Base-by-base conservation (phyloP, 257 asterid species). In the Nicotiana tabacum region DNA sequence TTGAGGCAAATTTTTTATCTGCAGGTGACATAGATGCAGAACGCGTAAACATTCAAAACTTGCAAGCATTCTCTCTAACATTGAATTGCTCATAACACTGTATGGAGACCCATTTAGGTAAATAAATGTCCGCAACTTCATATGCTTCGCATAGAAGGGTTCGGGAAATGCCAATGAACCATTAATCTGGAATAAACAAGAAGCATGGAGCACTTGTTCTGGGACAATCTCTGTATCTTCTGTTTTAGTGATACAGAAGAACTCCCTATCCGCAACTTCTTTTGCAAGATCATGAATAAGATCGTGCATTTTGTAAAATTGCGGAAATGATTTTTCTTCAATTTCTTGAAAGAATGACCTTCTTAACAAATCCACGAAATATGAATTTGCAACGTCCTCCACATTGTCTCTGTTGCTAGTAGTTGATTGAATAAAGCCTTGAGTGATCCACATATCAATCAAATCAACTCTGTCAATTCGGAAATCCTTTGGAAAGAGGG, bases 361-460 rank as follows among this genome's bases (percentile, higher is more conserved):
- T 48, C 12, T n/a, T 21, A 39, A 43, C 58, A 70, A 70, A 70
- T 70, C 55, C 56, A 35, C 1, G 4, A 70, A 70, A 48, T 37
- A 70, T 21, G 46, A 57, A 53, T 37, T 56, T 29, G 66, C 82
- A 32, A n/a, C 66, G 2, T 32, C 66, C 68, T 77, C 81, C 67
- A 77, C 21, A 53, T 53, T 77, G 37, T 77, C 24, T 68, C 17
- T 68, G 77, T 37, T 68, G 81, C 27, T 27, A 30, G 7, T 55
- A 56, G 16, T 35, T 17, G 67, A 27, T 77, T 77, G 67, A 77
- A 60, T 51, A 35, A 56, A 61, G 29, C 82, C 82, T 57, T 79
- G 69, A 79, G 82, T 61, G 35, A 79, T 61, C 82, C 83, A 79
- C 72, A 79, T 37, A 57, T 61, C 58, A 62, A 79, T 33, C 82